Percentiles rank a stretch among this genome's conserved stretches.
Conservation (phyloP, 2,329 filamentous ascomycete species). For the Cladosporium velox region DNA sequence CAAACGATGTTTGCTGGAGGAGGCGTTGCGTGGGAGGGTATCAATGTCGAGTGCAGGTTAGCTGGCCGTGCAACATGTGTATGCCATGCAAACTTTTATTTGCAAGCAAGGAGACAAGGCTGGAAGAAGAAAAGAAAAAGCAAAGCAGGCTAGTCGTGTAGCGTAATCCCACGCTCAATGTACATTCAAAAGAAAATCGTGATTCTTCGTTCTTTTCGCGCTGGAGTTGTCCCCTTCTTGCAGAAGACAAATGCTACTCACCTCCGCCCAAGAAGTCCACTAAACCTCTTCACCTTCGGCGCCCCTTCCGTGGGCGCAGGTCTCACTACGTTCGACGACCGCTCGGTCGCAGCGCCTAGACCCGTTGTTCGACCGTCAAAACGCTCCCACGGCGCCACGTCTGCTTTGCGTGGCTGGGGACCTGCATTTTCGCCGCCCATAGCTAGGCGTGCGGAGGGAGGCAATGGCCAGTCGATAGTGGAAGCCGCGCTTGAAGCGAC, state of each 20-base stretch:
- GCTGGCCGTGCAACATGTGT: neutral
- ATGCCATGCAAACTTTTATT: neutral
- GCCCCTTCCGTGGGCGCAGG: neutral
- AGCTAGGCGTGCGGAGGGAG: conserved; percentile 5
- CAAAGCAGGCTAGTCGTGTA: no score
- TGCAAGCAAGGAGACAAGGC: no score
- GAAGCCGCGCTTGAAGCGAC: conserved; percentile 3
- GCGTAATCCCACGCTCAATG: no score
- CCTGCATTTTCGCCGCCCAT: conserved; percentile 7
- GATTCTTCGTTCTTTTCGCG: no score
- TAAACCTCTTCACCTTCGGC: conserved; percentile 19
- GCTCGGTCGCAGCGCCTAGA: neutral
- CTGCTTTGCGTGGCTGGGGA: conserved; percentile 6
- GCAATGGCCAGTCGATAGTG: conserved; percentile 16
- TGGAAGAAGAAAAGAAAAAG: no score
- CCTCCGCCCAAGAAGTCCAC: conserved; percentile 16
- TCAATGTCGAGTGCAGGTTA: neutral
- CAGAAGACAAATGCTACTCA: no score
- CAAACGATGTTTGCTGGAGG: no score
- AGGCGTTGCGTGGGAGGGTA: neutral
- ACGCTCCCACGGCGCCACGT: conserved; percentile 17
- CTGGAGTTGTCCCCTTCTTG: no score
- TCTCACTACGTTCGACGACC: neutral
- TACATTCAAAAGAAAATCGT: no score
- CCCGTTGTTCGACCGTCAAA: neutral